Percentiles rank a stretch among this genome's conserved stretches.
These are phyloP conservation scores for Amanita subjunquillea DNA, from an alignment of 768 basidiomycete species.

Conservation along the genomic window DNA sequence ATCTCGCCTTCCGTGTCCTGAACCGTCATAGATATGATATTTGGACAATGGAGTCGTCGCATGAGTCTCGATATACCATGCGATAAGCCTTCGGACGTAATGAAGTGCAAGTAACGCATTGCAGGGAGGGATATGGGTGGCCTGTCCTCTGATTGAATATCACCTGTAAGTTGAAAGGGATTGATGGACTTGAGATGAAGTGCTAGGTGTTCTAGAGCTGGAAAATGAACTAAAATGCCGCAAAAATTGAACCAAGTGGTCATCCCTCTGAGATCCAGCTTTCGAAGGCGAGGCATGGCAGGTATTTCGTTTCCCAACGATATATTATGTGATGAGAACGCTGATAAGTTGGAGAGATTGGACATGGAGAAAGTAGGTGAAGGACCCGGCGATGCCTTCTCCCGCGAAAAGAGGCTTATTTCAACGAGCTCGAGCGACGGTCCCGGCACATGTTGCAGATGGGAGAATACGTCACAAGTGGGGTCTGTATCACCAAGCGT, in stretches of 20 bases:
- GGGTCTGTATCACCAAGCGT: slow-evolving; percentile 15
- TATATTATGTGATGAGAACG: slow-evolving; percentile 19
- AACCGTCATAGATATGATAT: slow-evolving; percentile 14
- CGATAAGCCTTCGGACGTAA: slow-evolving; percentile 23
- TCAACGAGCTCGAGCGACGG: slow-evolving; percentile 16
- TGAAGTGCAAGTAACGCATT: slow-evolving; percentile 14
- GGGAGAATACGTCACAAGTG: slow-evolving; percentile 15
- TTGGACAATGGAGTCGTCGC: slow-evolving; percentile 17
- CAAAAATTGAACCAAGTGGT: slow-evolving; percentile 18
- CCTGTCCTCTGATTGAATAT: neutral
- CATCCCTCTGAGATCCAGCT: slow-evolving; percentile 19
- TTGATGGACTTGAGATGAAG: slow-evolving; percentile 19
- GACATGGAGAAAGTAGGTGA: slow-evolving; percentile 10
- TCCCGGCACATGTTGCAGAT: slow-evolving; percentile 11
- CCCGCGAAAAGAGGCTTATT: slow-evolving; percentile 15
- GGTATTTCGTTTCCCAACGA: slow-evolving; percentile 11
- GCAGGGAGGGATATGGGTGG: slow-evolving; percentile 17
- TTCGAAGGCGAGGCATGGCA: slow-evolving; percentile 15
- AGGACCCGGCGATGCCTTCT: slow-evolving; percentile 11
- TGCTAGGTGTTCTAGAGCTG: slow-evolving; percentile 12
- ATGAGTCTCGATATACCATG: slow-evolving; percentile 13
- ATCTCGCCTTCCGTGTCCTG: slow-evolving; percentile 11
- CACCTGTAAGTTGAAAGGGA: slow-evolving; percentile 8
- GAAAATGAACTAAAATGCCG: slow-evolving; percentile 15
- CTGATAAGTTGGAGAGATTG: slow-evolving; percentile 14